Evolutionary conservation across 257 asterid genomes (phyloP), one percentile per base, ranked within the genome.

Genomic region (Lantana camara): DNA sequence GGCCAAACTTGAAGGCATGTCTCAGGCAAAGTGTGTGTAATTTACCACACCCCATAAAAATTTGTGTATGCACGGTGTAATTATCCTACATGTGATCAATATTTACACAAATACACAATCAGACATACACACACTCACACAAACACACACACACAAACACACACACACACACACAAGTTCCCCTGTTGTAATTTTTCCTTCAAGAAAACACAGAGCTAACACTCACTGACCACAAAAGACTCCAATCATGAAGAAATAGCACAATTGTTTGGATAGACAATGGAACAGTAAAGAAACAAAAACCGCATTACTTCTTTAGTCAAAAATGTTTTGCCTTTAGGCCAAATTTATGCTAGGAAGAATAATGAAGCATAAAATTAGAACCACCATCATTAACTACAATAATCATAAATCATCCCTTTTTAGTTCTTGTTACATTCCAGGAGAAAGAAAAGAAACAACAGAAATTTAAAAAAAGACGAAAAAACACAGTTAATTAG

Each of bases 111-210:
- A 5, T 27, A 27, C 32, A 27, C 32, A 27, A 27, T 27, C 32
- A 27, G 32, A 27, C 32, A 27, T 2, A 60, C n/a, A 70, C 60
- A 34, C 23, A 70, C n/a, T n/a, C n/a, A n/a, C n/a, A n/a, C n/a
- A n/a, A n/a, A n/a, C n/a, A n/a, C n/a, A 70, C 60, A 34, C 23
- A 27, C 2, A 27, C 32, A 27, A 2, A 5, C 5, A 27, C 32
- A 27, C 32, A 27, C 2, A 27, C 32, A 27, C 2, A 60, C n/a
- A 70, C 60, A 34, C 23, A 70, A 32, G 20, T 20, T 57, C 61
- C 62, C 14, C 46, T 7, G 32, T 27, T 7, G 32, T 27, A 27
- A 2, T 27, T 2, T 27, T 27, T 27, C 32, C 32, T 27, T 27
- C 32, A 27, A 27, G 32, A 27, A 27, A 27, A 27, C 32, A 27